Evolutionary conservation across 495 filamentous ascomycete species (phyloP).

Genomic region (Penicillium mononematosum): DNA sequence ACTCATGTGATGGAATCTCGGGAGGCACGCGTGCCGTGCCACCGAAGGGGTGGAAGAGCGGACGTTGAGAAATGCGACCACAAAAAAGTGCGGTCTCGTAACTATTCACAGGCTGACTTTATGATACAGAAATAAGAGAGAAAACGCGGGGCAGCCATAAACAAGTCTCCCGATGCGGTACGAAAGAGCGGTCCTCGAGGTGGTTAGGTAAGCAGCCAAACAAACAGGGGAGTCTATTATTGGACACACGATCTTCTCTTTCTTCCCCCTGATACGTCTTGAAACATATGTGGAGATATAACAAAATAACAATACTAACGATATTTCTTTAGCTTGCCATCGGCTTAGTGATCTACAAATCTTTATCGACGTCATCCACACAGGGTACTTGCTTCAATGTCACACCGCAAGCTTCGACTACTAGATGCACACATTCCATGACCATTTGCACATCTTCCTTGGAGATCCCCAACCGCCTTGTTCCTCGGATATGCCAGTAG

Average conservation of each 20-base stretch:
- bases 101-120: constrained; percentile 9
- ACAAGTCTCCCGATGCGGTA: constrained; percentile 41
- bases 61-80: constrained; percentile 25
- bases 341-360: not conserved
- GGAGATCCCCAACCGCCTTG: constrained; percentile 43
- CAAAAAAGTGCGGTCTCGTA: constrained; percentile 6
- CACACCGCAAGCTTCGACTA: constrained; percentile 16
- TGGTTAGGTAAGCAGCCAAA: constrained; percentile 22
- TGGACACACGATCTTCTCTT: constrained; percentile 3
- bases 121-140: constrained; percentile 9
- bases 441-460: constrained; percentile 44
- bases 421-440: constrained; percentile 19
- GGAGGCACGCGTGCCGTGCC: constrained; percentile 31
- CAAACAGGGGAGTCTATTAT: constrained; percentile 10
- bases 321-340: not conserved
- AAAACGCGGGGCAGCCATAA: constrained; percentile 36
- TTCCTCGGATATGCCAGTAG: constrained; percentile 51
- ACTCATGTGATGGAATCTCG: constrained; percentile 24
- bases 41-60: constrained; percentile 27
- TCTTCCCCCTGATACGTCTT: not conserved
- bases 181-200: constrained; percentile 10
- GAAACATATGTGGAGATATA: not conserved
- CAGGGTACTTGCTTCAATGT: constrained; percentile 14
- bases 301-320: not conserved
- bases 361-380: constrained; percentile 10